Conservation (phyloP, 345 rosid genomes). For the Acer saccharum region DNA sequence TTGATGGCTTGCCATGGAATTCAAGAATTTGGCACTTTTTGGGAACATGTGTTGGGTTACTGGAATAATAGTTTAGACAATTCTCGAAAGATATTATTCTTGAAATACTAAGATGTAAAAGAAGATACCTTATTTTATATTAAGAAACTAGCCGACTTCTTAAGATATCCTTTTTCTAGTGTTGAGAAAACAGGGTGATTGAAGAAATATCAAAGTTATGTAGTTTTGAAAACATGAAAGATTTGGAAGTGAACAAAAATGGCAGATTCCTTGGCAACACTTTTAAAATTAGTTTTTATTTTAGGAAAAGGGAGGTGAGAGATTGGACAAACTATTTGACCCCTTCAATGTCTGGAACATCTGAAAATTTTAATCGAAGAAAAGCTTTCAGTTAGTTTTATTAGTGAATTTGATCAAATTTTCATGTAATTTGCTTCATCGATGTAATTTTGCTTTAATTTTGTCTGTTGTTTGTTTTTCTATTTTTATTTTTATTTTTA, state of each 20-base stretch:
- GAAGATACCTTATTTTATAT: constrained; percentile 3
- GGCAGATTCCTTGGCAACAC: constrained; percentile 11
- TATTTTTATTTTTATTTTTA: too few relatives aligned
- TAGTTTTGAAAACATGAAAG: constrained; percentile 41
- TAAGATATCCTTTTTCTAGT: constrained; percentile 28
- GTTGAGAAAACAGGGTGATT: constrained; percentile 29
- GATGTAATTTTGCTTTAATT: too few relatives aligned
- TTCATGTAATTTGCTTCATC: too few relatives aligned
- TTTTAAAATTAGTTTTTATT: constrained; percentile 18
- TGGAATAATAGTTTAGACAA: constrained; percentile 24
- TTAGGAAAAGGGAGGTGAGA: constrained; percentile 45
- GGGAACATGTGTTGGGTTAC: constrained; percentile 29
- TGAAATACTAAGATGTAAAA: constrained; percentile 20
- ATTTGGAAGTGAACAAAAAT: constrained; percentile 34
- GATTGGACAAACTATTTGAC: constrained; percentile 43
- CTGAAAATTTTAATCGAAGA: constrained; percentile 28
- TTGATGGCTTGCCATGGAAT: constrained; percentile 27
- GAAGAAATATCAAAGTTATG: constrained; percentile 35
- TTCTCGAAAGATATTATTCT: constrained; percentile 18
- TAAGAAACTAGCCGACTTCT: constrained; percentile 35
- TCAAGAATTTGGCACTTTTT: constrained; percentile 18
- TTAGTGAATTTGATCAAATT: too few relatives aligned
- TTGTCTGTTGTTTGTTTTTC: too few relatives aligned
- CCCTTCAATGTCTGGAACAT: constrained; percentile 35
- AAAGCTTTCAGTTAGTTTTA: constrained; percentile 21